These are phyloP conservation scores for Colletotrichum sp. DNA, from an alignment of 2,329 filamentous ascomycete species.

Conservation along the genomic window DNA sequence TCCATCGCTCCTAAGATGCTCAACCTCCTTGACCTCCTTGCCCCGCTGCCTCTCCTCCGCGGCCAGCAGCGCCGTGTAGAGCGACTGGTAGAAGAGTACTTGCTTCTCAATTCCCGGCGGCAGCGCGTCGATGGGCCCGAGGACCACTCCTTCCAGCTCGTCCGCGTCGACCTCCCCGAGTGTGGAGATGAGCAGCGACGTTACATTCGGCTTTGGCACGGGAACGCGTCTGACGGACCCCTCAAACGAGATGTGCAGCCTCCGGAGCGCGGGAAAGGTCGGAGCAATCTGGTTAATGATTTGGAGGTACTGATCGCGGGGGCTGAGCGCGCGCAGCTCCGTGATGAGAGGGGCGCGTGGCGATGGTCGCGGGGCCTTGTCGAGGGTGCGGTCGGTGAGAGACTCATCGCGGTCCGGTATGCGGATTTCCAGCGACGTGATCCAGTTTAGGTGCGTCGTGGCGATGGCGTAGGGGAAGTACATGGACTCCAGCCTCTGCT, in stretches of 20 bases:
- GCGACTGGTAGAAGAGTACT: conserved; percentile 17
- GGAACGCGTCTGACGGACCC: conserved; percentile 18
- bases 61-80: conserved; percentile 12
- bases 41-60: neutral
- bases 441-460: conserved; percentile 6
- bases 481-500: conserved; percentile 20
- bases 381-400: conserved; percentile 6
- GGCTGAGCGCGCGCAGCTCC: neutral
- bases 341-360: neutral
- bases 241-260: conserved; percentile 20
- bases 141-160: neutral
- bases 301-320: conserved; percentile 10
- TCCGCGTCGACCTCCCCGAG: conserved; percentile 14
- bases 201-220: conserved; percentile 14
- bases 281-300: conserved; percentile 5
- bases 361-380: conserved; percentile 3
- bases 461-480: conserved; percentile 14
- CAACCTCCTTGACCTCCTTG: conserved; percentile 9
- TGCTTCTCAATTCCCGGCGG: conserved; percentile 3
- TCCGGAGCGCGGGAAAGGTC: conserved; percentile 17
- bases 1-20: conserved; percentile 13
- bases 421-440: conserved; percentile 21
- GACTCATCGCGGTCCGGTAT: conserved; percentile 21
- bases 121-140: conserved; percentile 15
- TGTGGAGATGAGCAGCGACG: conserved; percentile 16